Conservation (phyloP, 2,329 filamentous ascomycete species). For the Fusarium drepaniforme region DNA sequence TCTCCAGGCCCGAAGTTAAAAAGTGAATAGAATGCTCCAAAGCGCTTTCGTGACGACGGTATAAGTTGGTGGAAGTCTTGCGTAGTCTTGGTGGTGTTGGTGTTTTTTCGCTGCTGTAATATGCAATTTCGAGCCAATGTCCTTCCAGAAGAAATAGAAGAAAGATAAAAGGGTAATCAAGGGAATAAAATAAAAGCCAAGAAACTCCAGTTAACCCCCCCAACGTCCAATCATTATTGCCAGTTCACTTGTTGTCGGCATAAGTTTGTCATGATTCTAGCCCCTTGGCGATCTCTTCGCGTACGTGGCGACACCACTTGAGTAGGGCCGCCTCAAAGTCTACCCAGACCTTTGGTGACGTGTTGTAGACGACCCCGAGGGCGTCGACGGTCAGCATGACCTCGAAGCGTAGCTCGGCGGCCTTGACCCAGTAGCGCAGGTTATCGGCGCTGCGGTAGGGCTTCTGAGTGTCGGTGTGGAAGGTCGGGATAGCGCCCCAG, state of each 20-base stretch:
- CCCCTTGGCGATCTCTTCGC: constrained; percentile 85
- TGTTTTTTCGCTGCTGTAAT: constrained; percentile 26
- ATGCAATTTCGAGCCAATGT: constrained; percentile 39
- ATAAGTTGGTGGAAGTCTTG: constrained; percentile 13
- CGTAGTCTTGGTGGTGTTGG: constrained; percentile 15
- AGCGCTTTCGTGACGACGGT: constrained; percentile 21
- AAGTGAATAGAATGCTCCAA: constrained; percentile 33
- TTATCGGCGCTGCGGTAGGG: constrained; percentile 96
- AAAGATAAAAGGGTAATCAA: constrained; percentile 4
- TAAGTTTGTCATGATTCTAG: constrained; percentile 53
- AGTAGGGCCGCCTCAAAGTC: constrained; percentile 87
- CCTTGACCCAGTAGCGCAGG: constrained; percentile 95
- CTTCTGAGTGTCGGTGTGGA: constrained; percentile 93
- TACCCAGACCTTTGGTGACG: constrained; percentile 76
- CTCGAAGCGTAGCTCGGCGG: constrained; percentile 94
- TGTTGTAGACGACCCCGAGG: constrained; percentile 86
- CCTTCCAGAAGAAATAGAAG: constrained; percentile 16
- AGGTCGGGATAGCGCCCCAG: constrained; percentile 90
- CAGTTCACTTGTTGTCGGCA: constrained; percentile 6
- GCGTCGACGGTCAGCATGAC: constrained; percentile 86
- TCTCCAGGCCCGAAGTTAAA: constrained; percentile 26
- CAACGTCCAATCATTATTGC: constrained; percentile 44
- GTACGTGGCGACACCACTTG: constrained; percentile 84
- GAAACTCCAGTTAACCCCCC: constrained; percentile 43
- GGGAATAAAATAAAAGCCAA: constrained; percentile 13